These are phyloP conservation scores for Toxoplasma gondii DNA, from an alignment of 169 alveolate genomes.

Conservation along the genomic window DNA sequence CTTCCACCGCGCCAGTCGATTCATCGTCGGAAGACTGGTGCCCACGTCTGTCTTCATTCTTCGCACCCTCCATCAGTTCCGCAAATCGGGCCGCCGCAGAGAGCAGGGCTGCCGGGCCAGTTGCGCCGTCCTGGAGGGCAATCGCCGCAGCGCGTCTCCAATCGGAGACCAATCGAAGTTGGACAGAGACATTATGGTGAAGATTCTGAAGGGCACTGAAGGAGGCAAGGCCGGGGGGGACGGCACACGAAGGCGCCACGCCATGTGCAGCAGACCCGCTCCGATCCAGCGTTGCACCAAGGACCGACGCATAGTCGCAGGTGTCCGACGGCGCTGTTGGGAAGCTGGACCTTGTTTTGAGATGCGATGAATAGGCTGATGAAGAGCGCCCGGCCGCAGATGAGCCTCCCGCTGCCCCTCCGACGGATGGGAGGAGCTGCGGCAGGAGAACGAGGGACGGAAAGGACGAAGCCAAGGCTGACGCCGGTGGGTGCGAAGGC, in stretches of 20 bases:
- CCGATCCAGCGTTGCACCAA: not conserved
- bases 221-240: constrained; percentile 16
- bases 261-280: not conserved
- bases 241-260: constrained; percentile 4
- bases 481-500: not conserved
- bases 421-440: not conserved
- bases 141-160: constrained; percentile 58
- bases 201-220: constrained; percentile 47
- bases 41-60: no score
- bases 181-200: constrained; percentile 60
- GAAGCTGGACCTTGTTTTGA: not conserved
- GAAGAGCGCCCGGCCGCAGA: not conserved
- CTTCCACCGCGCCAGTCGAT: no score
- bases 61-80: not conserved
- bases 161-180: constrained; percentile 57
- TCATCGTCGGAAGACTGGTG: no score
- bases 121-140: constrained; percentile 58
- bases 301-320: not conserved
- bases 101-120: constrained; percentile 30
- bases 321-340: not conserved
- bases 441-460: constrained; percentile 15
- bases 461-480: not conserved
- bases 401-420: not conserved
- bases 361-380: not conserved
- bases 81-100: constrained; percentile 35